phyloP scores from a whole-genome alignment of 345 rosid species.

The Arabis hirsuta region DNA sequence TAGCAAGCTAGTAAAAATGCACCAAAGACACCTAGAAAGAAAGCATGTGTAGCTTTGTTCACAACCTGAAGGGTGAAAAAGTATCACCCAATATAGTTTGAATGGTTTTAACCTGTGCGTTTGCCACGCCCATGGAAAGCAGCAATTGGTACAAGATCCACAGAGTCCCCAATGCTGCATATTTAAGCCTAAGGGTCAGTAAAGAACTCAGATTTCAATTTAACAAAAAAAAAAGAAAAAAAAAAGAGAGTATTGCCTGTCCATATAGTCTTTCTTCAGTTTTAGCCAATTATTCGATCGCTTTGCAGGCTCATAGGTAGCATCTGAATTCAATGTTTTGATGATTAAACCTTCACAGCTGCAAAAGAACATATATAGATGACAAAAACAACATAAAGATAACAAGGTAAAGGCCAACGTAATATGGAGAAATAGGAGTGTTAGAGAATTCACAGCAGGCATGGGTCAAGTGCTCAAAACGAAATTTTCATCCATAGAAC shows the following conservation, averaged over 20 bases:
- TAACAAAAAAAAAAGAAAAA: too few species aligned
- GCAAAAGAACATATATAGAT: slow-evolving; percentile 44
- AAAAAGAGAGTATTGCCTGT: slow-evolving; percentile 52
- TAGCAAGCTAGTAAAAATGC: slow-evolving; percentile 95
- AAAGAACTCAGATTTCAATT: slow-evolving; percentile 10
- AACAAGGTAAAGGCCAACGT: slow-evolving; percentile 12
- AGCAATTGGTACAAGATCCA: slow-evolving; percentile 95
- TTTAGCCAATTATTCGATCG: slow-evolving; percentile 92
- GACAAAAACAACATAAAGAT: slow-evolving; percentile 4
- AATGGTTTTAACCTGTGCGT: slow-evolving; percentile 64
- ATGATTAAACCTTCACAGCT: slow-evolving; percentile 97
- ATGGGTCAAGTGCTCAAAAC: slow-evolving; percentile 18
- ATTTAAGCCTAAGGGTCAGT: slow-evolving; percentile 24
- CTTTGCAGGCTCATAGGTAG: slow-evolving; percentile 98
- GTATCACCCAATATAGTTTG: slow-evolving; percentile 17
- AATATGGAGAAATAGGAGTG: neutral
- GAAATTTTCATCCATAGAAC: neutral
- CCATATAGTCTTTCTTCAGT: slow-evolving; percentile 96
- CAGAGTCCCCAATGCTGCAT: slow-evolving; percentile 86
- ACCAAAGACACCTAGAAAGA: slow-evolving; percentile 76
- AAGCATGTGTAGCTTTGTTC: slow-evolving; percentile 26
- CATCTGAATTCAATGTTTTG: slow-evolving; percentile 86
- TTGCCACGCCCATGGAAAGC: slow-evolving; percentile 98
- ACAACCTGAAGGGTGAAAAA: slow-evolving; percentile 23
- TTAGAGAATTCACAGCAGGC: slow-evolving; percentile 8